Base-by-base conservation (phyloP, 2,329 filamentous ascomycete species). In the Bimuria novae-zelandiae region DNA sequence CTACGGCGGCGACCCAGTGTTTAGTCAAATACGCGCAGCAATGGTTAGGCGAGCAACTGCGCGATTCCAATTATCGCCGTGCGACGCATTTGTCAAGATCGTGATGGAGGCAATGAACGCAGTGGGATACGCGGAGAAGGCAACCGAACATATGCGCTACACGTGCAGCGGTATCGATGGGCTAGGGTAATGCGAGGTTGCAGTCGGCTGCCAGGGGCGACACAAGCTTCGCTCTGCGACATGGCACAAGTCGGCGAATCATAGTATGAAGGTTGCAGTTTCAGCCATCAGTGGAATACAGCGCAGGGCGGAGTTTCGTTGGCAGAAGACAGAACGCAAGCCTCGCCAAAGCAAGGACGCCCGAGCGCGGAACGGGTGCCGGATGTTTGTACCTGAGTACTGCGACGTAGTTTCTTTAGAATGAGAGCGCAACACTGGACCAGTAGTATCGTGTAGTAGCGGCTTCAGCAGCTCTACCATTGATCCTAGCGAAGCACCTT, bases 1-100 rank as follows among this genome's bases (percentile, higher is more conserved):
- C 49, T 51, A 42, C 45, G 25, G 25, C 25, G 25, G 27, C 41
- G 41, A 32, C n/a, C 41, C 41, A 43, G 41, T 32, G 30, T 25
- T n/a, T 27, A 12, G 32, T 36, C 48, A 21, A 27, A 27, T 8
- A 12, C 43, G 43, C 23, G 43, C 19, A 36, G 7, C 12, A 12
- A 23, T 12, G 3, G 23, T 43, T 25, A 44, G 17, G n/a, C 7
- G 30, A 16, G 32, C n/a, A 44, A 16, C n/a, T 16, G 25, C 40
- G 25, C 17, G n/a, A 23, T 55, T 30, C 61, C 61, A 59, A 60
- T 63, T 64, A 60, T 64, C 59, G 61, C 56, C 35, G 40, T 64
- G 62, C 47, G 52, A 65, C 46, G 49, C 52, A 49, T 56, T 52
- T 51, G 49, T 54, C 50, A 51, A 49, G 49, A 49, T 45, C 37